phyloP scores from a whole-genome alignment of 108 stramenopile genomes.

The Nannochloropsis gaditana region DNA sequence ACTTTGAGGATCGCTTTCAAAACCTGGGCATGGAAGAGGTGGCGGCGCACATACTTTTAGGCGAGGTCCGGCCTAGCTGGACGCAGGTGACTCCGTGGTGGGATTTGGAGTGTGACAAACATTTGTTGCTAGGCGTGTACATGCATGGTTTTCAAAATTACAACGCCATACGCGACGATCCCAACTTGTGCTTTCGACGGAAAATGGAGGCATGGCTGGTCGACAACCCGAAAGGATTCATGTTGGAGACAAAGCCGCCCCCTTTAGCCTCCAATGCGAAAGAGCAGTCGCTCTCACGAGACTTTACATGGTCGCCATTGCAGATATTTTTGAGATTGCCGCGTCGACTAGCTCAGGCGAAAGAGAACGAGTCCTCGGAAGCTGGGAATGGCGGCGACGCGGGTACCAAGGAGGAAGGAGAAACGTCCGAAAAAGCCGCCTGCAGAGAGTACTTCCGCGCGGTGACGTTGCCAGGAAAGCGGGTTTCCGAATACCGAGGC shows the following conservation, averaged over 20 bases:
- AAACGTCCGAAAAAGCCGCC: background rate
- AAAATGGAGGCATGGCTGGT: background rate
- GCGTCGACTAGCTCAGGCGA: background rate
- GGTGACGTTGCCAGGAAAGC: slow-evolving; percentile 4
- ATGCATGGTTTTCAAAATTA: slow-evolving; percentile 50
- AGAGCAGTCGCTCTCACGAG: background rate
- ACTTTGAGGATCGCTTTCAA: slow-evolving; percentile 28
- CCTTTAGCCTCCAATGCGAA: background rate
- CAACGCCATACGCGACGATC: slow-evolving; percentile 39
- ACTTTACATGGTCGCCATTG: background rate
- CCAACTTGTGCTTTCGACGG: slow-evolving; percentile 31
- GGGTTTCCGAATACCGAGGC: slow-evolving; percentile 21
- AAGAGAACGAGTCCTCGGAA: background rate
- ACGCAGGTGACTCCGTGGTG: slow-evolving; percentile 48
- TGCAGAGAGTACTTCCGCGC: background rate
- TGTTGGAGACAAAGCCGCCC: background rate
- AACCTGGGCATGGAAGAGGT: slow-evolving; percentile 35
- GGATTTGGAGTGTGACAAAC: slow-evolving; percentile 52
- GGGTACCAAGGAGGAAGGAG: background rate
- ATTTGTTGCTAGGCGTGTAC: slow-evolving; percentile 49
- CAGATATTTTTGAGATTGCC: slow-evolving; percentile 12
- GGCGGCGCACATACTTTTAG: slow-evolving; percentile 36
- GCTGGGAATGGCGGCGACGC: background rate
- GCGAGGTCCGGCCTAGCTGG: slow-evolving; percentile 46
- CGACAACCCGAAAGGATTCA: background rate